Conservation (phyloP, 2,329 filamentous ascomycete species). For the Chrysosporium queenslandicum region DNA sequence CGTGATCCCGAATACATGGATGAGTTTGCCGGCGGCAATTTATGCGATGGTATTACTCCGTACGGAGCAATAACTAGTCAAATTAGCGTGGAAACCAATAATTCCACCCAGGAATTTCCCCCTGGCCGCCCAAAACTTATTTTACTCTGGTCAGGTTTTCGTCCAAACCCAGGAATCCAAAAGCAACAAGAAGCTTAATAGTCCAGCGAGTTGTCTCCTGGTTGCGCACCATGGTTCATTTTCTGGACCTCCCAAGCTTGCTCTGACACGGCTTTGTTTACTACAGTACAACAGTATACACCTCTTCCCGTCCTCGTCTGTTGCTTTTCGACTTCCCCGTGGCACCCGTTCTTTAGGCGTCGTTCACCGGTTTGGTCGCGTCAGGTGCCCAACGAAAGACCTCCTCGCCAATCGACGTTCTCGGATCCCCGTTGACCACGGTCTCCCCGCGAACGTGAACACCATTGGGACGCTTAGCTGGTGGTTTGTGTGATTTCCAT, state of each 20-base stretch:
- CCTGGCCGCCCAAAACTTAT: constrained; percentile 4
- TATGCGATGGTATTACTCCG: background rate
- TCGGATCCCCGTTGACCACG: constrained; percentile 4
- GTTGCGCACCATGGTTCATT: constrained; percentile 29
- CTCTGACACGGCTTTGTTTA: constrained; percentile 23
- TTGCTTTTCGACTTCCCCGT: constrained; percentile 9
- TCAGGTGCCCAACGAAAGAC: constrained; percentile 13
- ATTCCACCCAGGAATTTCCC: background rate
- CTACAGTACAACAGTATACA: too few species aligned
- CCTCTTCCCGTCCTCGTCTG: constrained; percentile 9
- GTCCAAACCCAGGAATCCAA: constrained; percentile 1
- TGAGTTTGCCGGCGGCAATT: constrained; percentile 3
- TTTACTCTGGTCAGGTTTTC: constrained; percentile 3
- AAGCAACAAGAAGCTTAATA: constrained; percentile 1
- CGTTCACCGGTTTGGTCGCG: constrained; percentile 15
- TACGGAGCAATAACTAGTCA: background rate
- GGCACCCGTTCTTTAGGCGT: constrained; percentile 11
- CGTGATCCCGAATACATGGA: too few species aligned
- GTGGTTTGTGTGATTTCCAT: constrained; percentile 31
- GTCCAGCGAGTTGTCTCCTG: background rate
- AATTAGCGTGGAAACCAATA: background rate
- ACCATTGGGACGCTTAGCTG: background rate
- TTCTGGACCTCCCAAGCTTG: constrained; percentile 24
- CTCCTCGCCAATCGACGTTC: constrained; percentile 10
- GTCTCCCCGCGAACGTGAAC: background rate